Percentiles rank a stretch among this genome's conserved stretches.
Conservation (phyloP, 1,139 yeast genomes). For the Geotrichum candidum region DNA sequence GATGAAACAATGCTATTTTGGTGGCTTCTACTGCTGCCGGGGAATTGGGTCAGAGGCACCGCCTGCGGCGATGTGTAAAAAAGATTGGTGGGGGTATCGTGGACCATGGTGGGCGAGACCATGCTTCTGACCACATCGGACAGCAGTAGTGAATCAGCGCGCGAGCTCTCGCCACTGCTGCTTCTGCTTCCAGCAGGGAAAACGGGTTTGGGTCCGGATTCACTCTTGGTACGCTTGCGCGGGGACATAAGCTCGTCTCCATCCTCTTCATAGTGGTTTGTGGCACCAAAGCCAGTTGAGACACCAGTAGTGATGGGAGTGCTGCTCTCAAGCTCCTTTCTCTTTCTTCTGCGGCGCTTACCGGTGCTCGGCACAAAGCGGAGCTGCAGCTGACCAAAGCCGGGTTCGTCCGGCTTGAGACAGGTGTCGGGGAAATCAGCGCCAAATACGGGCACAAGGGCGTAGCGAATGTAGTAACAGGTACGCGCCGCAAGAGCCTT, state of each 20-base stretch:
- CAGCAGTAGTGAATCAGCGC: not conserved
- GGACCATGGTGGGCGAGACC: constrained; percentile 1
- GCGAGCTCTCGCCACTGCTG: not conserved
- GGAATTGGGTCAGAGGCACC: constrained; percentile 1
- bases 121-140: not conserved
- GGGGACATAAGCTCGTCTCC: not conserved
- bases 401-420: constrained; percentile 55
- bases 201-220: not conserved
- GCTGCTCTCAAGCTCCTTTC: not conserved
- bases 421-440: constrained; percentile 64
- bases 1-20: not conserved
- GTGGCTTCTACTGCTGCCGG: not conserved
- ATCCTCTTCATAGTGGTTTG: not conserved
- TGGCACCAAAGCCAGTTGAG: not conserved
- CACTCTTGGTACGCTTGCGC: constrained; percentile 10
- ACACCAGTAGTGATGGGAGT: not conserved
- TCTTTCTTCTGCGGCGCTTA: constrained; percentile 11
- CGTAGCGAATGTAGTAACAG: constrained; percentile 70
- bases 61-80: constrained; percentile 9
- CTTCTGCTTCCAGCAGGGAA: not conserved
- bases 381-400: constrained; percentile 58
- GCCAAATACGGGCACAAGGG: constrained; percentile 79
- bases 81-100: not conserved
- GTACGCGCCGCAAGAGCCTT: constrained; percentile 64
- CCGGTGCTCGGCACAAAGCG: constrained; percentile 3